Percentiles rank a stretch among this genome's conserved stretches.
phyloP scores from a whole-genome alignment of 2,329 filamentous ascomycete species.

The Colletotrichum godetiae region DNA sequence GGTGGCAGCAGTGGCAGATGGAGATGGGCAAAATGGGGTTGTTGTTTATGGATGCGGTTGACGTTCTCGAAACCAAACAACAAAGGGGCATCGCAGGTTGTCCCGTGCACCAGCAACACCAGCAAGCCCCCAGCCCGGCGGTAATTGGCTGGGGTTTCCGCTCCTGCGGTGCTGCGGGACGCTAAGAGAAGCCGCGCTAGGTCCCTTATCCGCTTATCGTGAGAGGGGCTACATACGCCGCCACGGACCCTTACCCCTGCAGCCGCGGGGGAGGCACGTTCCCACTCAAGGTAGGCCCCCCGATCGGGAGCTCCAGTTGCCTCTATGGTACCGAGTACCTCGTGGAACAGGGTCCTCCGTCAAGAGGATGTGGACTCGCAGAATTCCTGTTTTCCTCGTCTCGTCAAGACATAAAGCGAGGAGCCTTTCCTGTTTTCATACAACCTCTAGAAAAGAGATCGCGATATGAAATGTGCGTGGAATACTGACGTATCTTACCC shows the following conservation, averaged over 20 bases:
- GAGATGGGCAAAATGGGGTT: not conserved
- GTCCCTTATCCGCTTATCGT: slow-evolving; percentile 10
- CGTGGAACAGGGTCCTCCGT: not conserved
- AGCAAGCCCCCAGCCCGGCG: slow-evolving; percentile 4
- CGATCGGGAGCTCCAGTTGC: not conserved
- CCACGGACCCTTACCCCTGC: slow-evolving; percentile 5
- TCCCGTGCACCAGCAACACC: slow-evolving; percentile 27
- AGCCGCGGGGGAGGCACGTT: slow-evolving; percentile 10
- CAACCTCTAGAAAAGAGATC: not conserved
- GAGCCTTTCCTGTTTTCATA: not conserved
- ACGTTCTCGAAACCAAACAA: slow-evolving; percentile 14
- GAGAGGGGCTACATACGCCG: not conserved
- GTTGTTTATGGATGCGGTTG: slow-evolving; percentile 26
- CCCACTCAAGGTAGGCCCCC: not conserved
- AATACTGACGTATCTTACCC: not conserved
- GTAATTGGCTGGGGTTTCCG: slow-evolving; percentile 14
- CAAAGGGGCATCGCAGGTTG: slow-evolving; percentile 31
- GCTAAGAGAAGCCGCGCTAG: slow-evolving; percentile 4
- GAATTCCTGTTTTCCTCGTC: not conserved
- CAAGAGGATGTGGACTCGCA: not conserved
- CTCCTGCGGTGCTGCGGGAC: slow-evolving; percentile 5
- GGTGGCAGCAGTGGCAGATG: not conserved
- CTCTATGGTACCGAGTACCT: too few relatives aligned
- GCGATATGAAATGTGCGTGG: not conserved
- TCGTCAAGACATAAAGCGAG: not conserved